Evolutionary conservation across 306 rosid genomes (phyloP), one percentile per base, ranked within the genome.

Genomic region (Trichosanthes cucumerina): DNA sequence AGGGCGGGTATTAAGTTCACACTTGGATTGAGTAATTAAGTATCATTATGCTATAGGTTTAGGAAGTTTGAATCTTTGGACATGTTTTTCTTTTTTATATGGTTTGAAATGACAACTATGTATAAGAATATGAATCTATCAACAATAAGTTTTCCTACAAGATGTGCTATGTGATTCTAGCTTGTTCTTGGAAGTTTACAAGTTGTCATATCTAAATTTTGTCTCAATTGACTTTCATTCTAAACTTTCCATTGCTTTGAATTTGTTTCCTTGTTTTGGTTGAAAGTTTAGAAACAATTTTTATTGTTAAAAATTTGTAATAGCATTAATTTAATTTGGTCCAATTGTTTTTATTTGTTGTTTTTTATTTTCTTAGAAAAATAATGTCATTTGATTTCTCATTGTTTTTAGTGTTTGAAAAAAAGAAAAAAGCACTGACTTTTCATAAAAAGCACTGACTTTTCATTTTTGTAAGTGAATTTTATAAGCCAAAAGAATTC

Each of bases 1-100:
- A 19, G 13, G 9, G 85, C 90, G 11, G 85, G 86, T 46, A 72
- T 90, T 60, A 89, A 91, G 79, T 86, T 80, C 81, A 77, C 7
- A 19, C 44, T 66, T 65, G 82, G 77, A 56, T 85, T 84, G 66
- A 59, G 80, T 39, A 77, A 56, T 41, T 59, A 76, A 57, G 7
- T 9, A n/a, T n/a, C 13, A 38, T 1, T 38, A 10, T 36, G 33
- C 56, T 76, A n/a, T 76, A 52, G 34, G 46, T 36, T 50, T 75
- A 54, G 66, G 66, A 47, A 26, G 56, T 47, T 26, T 47, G 43
- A 47, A 24, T 72, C 41, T 44, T 70, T 44, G 57, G 57, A 71
- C 57, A 71, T 71, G 38, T 47, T 70, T 44, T 43, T 70, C 56
- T 24, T 70, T 70, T 18, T n/a, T 12, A n/a, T n/a, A 70, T 39